These are phyloP conservation scores for Fusarium algeriense DNA, from an alignment of 2,329 filamentous ascomycete species.

Conservation along the genomic window DNA sequence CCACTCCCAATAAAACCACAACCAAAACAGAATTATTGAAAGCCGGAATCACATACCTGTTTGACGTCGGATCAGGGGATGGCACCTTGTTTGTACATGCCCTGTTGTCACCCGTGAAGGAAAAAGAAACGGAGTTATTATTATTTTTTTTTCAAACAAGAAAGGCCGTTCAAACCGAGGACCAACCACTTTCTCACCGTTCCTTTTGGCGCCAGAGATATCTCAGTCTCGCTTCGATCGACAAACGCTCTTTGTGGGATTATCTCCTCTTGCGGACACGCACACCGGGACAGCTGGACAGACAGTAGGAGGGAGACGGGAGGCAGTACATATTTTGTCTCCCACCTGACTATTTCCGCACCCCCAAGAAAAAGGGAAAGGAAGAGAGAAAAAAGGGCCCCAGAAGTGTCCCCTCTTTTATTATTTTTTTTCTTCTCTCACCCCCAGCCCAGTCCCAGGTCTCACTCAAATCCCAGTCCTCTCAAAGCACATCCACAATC, in stretches of 20 bases:
- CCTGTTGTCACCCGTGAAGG: neutral
- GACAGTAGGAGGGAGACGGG: conserved; percentile 23
- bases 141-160: neutral
- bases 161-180: neutral
- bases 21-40: neutral
- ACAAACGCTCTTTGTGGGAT: conserved; percentile 2
- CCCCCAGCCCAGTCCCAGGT: conserved; percentile 33
- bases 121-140: neutral
- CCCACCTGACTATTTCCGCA: conserved; percentile 43
- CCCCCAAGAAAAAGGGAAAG: conserved; percentile 27
- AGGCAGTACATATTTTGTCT: conserved; percentile 28
- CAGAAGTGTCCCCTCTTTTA: conserved; percentile 37
- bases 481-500: conserved; percentile 35
- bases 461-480: conserved; percentile 38
- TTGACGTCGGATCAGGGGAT: conserved; percentile 1
- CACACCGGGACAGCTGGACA: neutral
- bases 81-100: neutral
- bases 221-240: conserved; percentile 1
- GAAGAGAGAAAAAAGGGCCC: conserved; percentile 21
- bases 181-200: neutral
- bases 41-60: neutral
- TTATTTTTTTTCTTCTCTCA: conserved; percentile 28
- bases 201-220: conserved; percentile 2
- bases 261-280: conserved; percentile 28
- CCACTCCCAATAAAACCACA: neutral